These are phyloP conservation scores for Plasmodiophora brassicae DNA, from an alignment of 208 protist genomes.

Conservation along the genomic window DNA sequence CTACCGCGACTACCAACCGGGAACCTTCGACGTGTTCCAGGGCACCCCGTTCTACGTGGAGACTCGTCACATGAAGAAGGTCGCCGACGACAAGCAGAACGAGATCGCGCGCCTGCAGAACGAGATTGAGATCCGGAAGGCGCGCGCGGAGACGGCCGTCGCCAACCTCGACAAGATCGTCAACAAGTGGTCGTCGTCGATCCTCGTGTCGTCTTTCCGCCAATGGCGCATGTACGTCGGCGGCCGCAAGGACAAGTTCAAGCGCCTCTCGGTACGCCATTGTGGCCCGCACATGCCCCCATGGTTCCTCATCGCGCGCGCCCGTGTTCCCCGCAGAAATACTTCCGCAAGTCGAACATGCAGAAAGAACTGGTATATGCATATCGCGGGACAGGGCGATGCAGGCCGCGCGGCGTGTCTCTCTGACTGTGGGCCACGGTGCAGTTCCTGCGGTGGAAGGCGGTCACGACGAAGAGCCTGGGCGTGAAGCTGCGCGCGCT, in stretches of 20 bases:
- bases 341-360: conserved; percentile 13
- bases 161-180: neutral
- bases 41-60: neutral
- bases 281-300: neutral
- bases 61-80: neutral
- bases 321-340: neutral
- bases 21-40: neutral
- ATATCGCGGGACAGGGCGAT: neutral
- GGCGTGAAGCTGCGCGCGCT: neutral
- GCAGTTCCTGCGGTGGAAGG: neutral
- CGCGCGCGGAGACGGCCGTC: neutral
- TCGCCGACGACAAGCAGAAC: neutral
- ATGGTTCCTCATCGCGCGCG: neutral
- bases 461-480: neutral
- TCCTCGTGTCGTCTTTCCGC: neutral
- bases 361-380: neutral
- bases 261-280: neutral
- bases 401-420: neutral
- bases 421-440: too few relatives aligned
- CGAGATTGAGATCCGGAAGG: neutral
- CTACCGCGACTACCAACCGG: neutral
- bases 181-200: neutral
- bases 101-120: neutral
- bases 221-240: conserved; percentile 13
- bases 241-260: neutral